Conservation (phyloP, 768 basidiomycete species). For the Scleroderma citrinum region DNA sequence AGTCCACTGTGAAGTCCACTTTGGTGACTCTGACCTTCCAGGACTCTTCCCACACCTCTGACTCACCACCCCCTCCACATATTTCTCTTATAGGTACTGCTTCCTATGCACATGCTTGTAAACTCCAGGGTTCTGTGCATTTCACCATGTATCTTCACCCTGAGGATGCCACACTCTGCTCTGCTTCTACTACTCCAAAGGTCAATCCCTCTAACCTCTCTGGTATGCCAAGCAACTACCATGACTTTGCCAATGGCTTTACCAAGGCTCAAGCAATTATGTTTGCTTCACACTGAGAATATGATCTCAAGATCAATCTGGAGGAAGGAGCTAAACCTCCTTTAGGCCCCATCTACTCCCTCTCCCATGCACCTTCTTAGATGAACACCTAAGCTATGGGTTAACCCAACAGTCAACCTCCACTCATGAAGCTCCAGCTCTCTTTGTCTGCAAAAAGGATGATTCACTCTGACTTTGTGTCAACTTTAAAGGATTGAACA, state of each 20-base stretch:
- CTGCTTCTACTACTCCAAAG: neutral
- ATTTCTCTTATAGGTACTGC: neutral
- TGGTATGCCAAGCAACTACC: neutral
- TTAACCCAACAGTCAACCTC: too few species aligned
- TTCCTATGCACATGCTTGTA: neutral
- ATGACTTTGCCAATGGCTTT: neutral
- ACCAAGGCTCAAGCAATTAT: neutral
- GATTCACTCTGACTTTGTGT: too few species aligned
- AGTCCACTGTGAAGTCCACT: neutral
- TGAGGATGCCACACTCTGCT: neutral
- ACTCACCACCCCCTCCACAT: neutral
- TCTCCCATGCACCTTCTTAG: neutral
- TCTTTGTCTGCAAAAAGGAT: too few species aligned
- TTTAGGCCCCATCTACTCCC: too few species aligned
- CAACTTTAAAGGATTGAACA: too few species aligned
- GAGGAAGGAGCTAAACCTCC: neutral
- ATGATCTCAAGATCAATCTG: neutral
- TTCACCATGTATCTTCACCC: neutral
- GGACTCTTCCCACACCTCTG: neutral
- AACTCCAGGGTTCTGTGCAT: neutral
- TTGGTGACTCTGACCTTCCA: neutral
- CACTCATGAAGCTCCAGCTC: too few species aligned
- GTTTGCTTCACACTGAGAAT: neutral
- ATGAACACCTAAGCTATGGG: neutral
- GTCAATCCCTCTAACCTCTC: neutral